Conservation (phyloP, 2,329 filamentous ascomycete species). For the Pseudogymnoascus sp. region DNA sequence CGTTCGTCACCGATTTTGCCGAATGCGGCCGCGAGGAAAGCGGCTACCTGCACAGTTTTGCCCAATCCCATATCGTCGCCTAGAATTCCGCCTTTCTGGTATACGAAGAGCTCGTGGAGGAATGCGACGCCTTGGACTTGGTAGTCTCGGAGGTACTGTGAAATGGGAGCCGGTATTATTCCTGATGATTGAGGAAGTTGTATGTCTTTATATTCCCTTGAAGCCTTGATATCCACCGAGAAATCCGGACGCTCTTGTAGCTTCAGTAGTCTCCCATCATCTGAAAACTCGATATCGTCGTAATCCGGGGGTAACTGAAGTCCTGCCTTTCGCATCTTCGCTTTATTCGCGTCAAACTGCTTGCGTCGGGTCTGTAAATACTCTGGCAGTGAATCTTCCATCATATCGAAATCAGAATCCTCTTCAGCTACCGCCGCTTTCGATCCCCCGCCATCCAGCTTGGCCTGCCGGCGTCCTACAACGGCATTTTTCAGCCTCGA, state of each 20-base stretch:
- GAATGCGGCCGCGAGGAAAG: constrained; percentile 84
- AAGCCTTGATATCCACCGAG: constrained; percentile 50
- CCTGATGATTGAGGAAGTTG: constrained; percentile 67
- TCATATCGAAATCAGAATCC: constrained; percentile 21
- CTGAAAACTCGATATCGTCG: constrained; percentile 66
- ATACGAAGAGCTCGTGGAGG: constrained; percentile 80
- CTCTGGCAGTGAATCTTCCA: constrained; percentile 47
- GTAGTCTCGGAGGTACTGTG: constrained; percentile 86
- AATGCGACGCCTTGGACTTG: constrained; percentile 81
- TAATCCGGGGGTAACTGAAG: constrained; percentile 72
- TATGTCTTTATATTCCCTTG: constrained; percentile 65
- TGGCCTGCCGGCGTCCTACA: constrained; percentile 18
- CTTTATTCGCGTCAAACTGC: constrained; percentile 54
- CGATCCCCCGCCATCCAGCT: constrained; percentile 18
- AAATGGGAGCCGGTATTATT: constrained; percentile 77
- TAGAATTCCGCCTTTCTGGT: constrained; percentile 81
- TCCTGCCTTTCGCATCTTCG: constrained; percentile 55
- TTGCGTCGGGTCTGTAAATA: constrained; percentile 62
- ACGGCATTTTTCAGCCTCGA: constrained; percentile 35
- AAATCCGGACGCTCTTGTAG: constrained; percentile 66
- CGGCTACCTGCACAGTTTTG: constrained; percentile 93
- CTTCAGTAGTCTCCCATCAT: constrained; percentile 53
- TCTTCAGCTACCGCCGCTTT: constrained; percentile 21
- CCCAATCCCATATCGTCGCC: constrained; percentile 95
- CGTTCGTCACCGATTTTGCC: constrained; percentile 87